Conservation (phyloP, 768 basidiomycete genomes). For the Pholiota conissans region DNA sequence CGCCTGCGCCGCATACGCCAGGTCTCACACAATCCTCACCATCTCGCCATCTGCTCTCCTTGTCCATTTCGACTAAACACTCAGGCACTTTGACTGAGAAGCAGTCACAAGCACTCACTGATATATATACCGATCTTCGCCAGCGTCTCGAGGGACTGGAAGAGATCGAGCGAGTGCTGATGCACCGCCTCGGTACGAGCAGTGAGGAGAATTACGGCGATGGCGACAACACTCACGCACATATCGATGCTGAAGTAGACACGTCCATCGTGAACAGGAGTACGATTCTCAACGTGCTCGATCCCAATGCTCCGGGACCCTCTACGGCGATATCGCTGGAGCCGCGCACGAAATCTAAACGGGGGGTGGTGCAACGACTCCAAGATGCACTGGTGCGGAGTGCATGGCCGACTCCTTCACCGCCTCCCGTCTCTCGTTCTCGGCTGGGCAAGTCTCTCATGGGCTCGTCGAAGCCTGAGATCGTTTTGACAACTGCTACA, state of each 20-base stretch:
- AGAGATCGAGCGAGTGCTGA: not conserved
- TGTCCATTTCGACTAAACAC: not conserved
- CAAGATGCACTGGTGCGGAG: conserved; percentile 19
- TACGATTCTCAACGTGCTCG: not conserved
- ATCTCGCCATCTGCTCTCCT: not conserved
- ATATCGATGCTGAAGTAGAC: not conserved
- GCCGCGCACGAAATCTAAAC: conserved; percentile 14
- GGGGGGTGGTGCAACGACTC: conserved; percentile 24
- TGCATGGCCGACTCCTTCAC: not conserved
- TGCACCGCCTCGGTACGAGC: not conserved
- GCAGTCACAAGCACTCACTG: not conserved
- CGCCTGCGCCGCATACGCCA: not conserved
- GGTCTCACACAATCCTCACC: not conserved
- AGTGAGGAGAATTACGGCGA: not conserved
- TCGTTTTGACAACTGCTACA: too few relatives aligned
- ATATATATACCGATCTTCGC: not conserved
- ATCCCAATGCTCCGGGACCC: not conserved
- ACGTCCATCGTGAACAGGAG: not conserved
- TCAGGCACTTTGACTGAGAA: not conserved
- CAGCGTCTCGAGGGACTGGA: not conserved
- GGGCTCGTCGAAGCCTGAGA: not conserved
- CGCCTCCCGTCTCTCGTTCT: not conserved
- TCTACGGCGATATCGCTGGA: not conserved
- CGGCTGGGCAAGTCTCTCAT: too few relatives aligned
- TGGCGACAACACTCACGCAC: not conserved